Evolutionary conservation across 352 stramenopile species (phyloP).

Genomic region (Pythium apleroticum): DNA sequence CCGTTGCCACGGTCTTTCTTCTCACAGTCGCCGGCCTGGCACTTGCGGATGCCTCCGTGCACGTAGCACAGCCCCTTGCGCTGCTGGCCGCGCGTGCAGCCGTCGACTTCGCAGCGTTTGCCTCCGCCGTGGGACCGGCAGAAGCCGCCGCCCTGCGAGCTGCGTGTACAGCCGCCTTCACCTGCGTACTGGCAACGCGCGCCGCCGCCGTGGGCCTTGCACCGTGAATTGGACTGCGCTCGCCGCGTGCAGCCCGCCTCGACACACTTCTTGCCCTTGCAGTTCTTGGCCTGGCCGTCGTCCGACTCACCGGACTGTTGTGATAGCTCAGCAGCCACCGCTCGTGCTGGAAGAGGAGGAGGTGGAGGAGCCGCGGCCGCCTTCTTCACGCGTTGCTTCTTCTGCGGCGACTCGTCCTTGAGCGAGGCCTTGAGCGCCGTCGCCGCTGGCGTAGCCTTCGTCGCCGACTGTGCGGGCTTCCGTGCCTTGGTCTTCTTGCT

Average conservation of each 20-base stretch:
- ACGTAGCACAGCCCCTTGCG: slow-evolving; percentile 85
- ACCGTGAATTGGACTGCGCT: slow-evolving; percentile 81
- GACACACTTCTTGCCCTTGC: slow-evolving; percentile 80
- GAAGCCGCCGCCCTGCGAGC: slow-evolving; percentile 77
- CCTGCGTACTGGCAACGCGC: slow-evolving; percentile 68
- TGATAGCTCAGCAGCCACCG: slow-evolving; percentile 3
- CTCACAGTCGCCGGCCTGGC: slow-evolving; percentile 66
- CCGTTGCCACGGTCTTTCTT: slow-evolving; percentile 87
- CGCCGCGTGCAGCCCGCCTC: slow-evolving; percentile 56
- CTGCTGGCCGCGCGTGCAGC: slow-evolving; percentile 70
- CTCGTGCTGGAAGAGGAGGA: not conserved
- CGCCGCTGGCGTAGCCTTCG: not conserved
- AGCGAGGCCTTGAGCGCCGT: slow-evolving; percentile 11
- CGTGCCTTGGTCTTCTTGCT: slow-evolving; percentile 25
- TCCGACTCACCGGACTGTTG: slow-evolving; percentile 23
- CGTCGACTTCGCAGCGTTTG: slow-evolving; percentile 77
- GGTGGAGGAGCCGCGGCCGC: not conserved
- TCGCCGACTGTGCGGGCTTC: slow-evolving; percentile 11
- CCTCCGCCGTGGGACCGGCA: slow-evolving; percentile 78
- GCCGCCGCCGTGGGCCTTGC: slow-evolving; percentile 76
- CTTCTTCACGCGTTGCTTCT: not conserved
- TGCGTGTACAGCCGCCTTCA: slow-evolving; percentile 60
- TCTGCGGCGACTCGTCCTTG: not conserved
- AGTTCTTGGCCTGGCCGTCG: slow-evolving; percentile 22
- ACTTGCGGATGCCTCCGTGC: slow-evolving; percentile 82